Evolutionary conservation across 257 asterid species (phyloP).

Genomic region (Jasminum sambac): DNA sequence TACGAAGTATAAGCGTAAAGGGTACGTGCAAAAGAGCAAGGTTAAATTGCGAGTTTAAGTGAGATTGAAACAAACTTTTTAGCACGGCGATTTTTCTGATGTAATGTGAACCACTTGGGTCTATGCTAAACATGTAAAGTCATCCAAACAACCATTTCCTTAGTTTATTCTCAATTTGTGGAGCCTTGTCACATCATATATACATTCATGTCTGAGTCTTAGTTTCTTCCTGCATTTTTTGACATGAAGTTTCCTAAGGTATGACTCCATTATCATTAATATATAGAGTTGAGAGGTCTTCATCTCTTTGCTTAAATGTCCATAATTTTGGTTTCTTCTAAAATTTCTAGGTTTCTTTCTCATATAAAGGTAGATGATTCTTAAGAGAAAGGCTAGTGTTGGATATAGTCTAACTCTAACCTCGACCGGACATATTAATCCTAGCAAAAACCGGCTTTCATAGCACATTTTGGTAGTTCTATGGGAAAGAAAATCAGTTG

Average conservation of each 20-base stretch:
- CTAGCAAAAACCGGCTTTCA: neutral
- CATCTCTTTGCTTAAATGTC: neutral
- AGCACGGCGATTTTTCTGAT: too few relatives aligned
- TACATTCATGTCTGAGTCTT: constrained; percentile 26
- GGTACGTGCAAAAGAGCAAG: too few relatives aligned
- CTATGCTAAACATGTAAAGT: neutral
- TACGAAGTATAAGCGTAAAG: too few relatives aligned
- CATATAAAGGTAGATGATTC: neutral
- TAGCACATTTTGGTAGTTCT: constrained; percentile 5
- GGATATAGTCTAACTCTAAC: neutral
- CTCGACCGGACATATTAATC: constrained; percentile 5
- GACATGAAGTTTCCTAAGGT: constrained; percentile 22
- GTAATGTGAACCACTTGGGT: neutral
- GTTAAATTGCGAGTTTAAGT: too few relatives aligned
- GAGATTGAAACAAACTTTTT: too few relatives aligned
- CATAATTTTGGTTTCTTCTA: neutral
- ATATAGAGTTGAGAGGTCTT: neutral
- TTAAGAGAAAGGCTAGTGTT: constrained; percentile 14
- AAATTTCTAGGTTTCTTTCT: neutral
- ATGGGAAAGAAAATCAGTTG: constrained; percentile 79
- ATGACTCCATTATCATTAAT: constrained; percentile 2
- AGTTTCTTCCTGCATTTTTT: constrained; percentile 34
- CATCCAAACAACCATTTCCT: neutral
- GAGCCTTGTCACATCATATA: neutral
- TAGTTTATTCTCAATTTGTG: neutral